phyloP scores from a whole-genome alignment of 2,329 filamentous ascomycete genomes.

The Daldinia sp. region DNA sequence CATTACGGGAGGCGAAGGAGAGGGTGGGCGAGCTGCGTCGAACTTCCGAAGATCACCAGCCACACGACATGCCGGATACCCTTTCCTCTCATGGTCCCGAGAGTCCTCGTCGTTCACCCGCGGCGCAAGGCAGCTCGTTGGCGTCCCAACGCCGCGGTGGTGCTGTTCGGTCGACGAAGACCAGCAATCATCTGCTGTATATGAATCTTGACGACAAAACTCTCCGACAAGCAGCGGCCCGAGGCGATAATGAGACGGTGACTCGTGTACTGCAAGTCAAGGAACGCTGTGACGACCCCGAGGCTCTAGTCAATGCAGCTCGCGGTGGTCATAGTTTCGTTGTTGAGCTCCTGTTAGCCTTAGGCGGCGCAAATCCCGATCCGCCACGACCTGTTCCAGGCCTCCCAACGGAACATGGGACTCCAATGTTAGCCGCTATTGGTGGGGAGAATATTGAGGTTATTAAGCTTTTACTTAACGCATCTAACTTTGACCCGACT shows the following conservation, averaged over 20 bases:
- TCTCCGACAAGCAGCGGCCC: conserved; percentile 69
- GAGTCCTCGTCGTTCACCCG: conserved; percentile 69
- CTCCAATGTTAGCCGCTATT: conserved; percentile 94
- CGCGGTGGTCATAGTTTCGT: conserved; percentile 92
- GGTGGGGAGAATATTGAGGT: conserved; percentile 89
- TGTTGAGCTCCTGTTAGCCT: conserved; percentile 79
- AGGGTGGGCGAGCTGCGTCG: conserved; percentile 65
- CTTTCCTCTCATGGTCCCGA: conserved; percentile 68
- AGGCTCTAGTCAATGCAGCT: conserved; percentile 90
- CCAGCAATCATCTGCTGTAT: conserved; percentile 72
- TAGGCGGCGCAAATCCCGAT: conserved; percentile 75
- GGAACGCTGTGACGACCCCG: conserved; percentile 76
- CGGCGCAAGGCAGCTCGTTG: conserved; percentile 53
- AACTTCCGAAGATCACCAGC: conserved; percentile 69
- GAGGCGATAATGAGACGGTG: conserved; percentile 72
- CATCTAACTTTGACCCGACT: conserved; percentile 84
- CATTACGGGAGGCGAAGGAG: conserved; percentile 71
- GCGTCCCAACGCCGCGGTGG: conserved; percentile 63
- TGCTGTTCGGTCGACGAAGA: conserved; percentile 71
- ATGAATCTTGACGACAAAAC: conserved; percentile 73
- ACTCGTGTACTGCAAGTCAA: conserved; percentile 71
- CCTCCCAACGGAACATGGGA: conserved; percentile 78
- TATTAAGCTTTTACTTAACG: conserved; percentile 81
- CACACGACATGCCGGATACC: conserved; percentile 60
- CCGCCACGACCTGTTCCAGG: conserved; percentile 74